Conservation (phyloP, 2,329 filamentous ascomycete genomes). For the Calycina herbarum region DNA sequence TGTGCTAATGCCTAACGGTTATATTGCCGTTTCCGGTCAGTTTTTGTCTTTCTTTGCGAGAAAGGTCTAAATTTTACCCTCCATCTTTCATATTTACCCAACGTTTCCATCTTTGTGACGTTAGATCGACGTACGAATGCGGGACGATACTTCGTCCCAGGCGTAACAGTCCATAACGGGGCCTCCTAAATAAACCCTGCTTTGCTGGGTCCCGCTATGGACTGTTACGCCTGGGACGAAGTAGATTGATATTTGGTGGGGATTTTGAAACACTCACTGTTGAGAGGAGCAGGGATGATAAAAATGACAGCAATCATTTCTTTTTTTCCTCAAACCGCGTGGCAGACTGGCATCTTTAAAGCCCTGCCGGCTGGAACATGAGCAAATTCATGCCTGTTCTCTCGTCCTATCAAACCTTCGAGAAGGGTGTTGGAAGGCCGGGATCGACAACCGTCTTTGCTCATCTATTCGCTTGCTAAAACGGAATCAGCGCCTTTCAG, state of each 20-base stretch:
- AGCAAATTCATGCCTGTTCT: background rate
- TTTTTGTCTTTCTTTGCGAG: background rate
- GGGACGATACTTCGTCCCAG: background rate
- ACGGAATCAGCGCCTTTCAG: background rate
- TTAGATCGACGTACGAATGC: background rate
- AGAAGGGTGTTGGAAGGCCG: background rate
- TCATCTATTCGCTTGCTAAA: too few relatives aligned
- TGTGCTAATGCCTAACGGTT: background rate
- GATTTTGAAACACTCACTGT: constrained; percentile 1
- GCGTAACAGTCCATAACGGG: too few relatives aligned
- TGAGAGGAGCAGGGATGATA: background rate
- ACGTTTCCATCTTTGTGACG: background rate
- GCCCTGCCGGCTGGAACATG: constrained; percentile 1
- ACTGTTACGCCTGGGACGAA: too few relatives aligned
- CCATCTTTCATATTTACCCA: background rate
- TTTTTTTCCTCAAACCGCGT: background rate
- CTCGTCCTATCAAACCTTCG: background rate
- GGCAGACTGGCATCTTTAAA: background rate
- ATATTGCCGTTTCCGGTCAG: background rate
- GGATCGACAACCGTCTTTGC: background rate
- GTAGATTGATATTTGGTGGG: background rate
- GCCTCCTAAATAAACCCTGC: too few relatives aligned
- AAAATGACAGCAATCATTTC: background rate
- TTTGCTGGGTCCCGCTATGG: too few relatives aligned
- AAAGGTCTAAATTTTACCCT: background rate